These are phyloP conservation scores for Arabidopsis suecica DNA, from an alignment of 345 rosid species.

Conservation along the genomic window DNA sequence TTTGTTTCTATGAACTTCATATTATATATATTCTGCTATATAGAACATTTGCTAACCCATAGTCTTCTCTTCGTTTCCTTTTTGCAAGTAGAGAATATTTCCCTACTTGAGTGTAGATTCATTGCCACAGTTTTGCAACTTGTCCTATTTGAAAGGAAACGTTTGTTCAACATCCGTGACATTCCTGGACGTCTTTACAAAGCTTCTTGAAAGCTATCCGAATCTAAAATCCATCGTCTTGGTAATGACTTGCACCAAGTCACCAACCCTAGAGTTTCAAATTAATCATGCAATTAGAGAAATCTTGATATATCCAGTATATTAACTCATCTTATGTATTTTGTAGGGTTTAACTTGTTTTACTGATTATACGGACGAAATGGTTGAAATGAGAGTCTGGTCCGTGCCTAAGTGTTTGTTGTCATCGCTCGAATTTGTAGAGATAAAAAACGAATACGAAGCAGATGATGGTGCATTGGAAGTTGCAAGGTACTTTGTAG, in stretches of 20 bases:
- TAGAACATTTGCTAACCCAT: background rate
- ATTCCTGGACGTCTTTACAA: too few species aligned
- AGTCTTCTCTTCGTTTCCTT: background rate
- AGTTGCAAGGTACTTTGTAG: background rate
- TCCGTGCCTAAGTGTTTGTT: conserved; percentile 10
- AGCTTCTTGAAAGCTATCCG: conserved; percentile 17
- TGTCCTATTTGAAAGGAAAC: conserved; percentile 6
- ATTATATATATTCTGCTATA: background rate
- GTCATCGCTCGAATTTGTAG: conserved; percentile 5
- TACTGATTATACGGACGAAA: too few species aligned
- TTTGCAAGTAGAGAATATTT: background rate
- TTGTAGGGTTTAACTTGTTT: background rate
- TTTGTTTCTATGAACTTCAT: conserved; percentile 3
- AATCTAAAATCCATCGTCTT: conserved; percentile 15
- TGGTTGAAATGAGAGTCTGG: background rate
- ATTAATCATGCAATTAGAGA: background rate
- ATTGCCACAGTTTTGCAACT: conserved; percentile 1
- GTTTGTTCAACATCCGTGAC: too few species aligned
- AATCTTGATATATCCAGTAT: background rate
- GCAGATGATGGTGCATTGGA: background rate
- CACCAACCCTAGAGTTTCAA: background rate
- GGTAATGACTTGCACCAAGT: background rate
- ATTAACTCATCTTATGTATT: background rate
- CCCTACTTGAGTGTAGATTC: background rate
- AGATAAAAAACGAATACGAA: background rate